Conservation (phyloP, 345 rosid species). For the Nephelium lappaceum region DNA sequence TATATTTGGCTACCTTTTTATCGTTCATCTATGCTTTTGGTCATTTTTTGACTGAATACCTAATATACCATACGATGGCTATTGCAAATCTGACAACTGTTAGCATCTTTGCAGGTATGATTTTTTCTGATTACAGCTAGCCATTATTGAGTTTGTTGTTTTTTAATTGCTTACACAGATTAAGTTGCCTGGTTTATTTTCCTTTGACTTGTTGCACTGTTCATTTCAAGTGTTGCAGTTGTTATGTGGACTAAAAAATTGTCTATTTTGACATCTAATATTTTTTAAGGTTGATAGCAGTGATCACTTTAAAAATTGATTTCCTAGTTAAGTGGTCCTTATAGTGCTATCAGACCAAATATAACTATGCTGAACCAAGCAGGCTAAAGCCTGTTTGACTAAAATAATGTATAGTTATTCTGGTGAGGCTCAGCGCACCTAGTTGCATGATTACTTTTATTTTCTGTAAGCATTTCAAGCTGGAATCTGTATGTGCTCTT, state of each 20-base stretch:
- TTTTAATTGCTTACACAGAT: background rate
- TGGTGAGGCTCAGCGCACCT: background rate
- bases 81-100: slow-evolving; percentile 73
- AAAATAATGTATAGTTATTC: background rate
- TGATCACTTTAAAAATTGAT: background rate
- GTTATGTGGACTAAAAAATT: background rate
- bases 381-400: background rate
- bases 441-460: background rate
- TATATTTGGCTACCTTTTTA: slow-evolving; percentile 77
- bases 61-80: slow-evolving; percentile 81
- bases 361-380: background rate
- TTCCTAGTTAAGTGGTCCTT: background rate
- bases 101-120: slow-evolving; percentile 78
- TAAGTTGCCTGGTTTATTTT: slow-evolving; percentile 16
- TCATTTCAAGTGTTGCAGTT: background rate
- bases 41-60: slow-evolving; percentile 82
- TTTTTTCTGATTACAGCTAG: background rate
- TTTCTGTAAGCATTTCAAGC: background rate
- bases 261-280: background rate
- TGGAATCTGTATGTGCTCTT: background rate
- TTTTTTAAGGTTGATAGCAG: background rate
- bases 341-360: background rate
- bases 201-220: background rate
- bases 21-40: slow-evolving; percentile 87
- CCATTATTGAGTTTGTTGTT: background rate